phyloP scores from a whole-genome alignment of 768 basidiomycete species.

The Candolleomyces eurysporus region DNA sequence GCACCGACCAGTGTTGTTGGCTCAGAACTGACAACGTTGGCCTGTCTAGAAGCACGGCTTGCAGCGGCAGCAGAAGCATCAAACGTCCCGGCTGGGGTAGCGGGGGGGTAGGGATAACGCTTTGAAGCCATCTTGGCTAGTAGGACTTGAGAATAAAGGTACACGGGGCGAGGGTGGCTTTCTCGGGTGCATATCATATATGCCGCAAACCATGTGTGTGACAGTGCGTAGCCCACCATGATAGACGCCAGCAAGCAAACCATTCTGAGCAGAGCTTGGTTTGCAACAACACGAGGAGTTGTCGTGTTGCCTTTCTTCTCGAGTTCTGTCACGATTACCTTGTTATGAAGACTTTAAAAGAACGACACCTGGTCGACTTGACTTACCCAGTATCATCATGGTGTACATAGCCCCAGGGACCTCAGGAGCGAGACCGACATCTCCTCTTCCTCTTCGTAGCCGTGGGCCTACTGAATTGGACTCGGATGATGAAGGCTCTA shows the following conservation, averaged over 20 bases:
- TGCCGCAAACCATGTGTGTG: not conserved
- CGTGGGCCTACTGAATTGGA: slow-evolving; percentile 4
- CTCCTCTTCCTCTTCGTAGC: no score
- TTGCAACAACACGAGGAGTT: not conserved
- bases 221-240: not conserved
- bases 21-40: no score
- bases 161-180: no score
- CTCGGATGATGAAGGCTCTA: slow-evolving; percentile 3
- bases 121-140: not conserved
- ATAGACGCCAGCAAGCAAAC: not conserved
- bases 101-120: not conserved
- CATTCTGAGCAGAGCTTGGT: not conserved
- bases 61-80: no score
- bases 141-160: not conserved
- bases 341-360: not conserved
- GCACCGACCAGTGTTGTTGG: no score
- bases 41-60: no score
- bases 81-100: no score
- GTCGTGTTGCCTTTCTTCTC: not conserved
- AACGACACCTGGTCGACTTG: not conserved
- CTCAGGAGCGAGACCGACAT: no score
- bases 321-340: not conserved
- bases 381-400: no score
- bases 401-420: no score
- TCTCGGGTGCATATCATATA: not conserved